Percentiles rank a stretch among this genome's conserved stretches.
Evolutionary conservation across 768 basidiomycete genomes (phyloP).

Genomic region (Phlebiopsis flavidoalba): DNA sequence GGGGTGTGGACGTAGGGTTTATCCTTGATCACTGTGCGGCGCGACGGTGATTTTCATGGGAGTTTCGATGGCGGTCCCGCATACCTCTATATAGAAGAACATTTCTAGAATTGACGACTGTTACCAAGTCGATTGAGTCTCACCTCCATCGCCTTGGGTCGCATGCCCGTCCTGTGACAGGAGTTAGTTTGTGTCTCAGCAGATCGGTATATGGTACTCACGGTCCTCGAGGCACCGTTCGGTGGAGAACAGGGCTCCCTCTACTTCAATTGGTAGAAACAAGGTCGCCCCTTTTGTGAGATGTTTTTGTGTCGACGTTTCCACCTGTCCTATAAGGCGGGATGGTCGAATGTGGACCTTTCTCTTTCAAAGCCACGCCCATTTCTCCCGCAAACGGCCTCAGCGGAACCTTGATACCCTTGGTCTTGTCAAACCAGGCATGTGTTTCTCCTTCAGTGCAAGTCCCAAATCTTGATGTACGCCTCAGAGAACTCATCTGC

Average conservation of each 20-base stretch:
- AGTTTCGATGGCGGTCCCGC: slow-evolving; percentile 62
- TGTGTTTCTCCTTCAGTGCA: slow-evolving; percentile 24
- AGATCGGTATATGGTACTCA: slow-evolving; percentile 22
- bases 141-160: slow-evolving; percentile 63
- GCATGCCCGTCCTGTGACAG: slow-evolving; percentile 58
- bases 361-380: slow-evolving; percentile 49
- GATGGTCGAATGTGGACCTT: slow-evolving; percentile 54
- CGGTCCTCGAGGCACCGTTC: too few relatives aligned
- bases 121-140: slow-evolving; percentile 12
- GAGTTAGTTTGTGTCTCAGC: not conserved
- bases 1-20: slow-evolving; percentile 54
- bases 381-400: slow-evolving; percentile 61
- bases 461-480: slow-evolving; percentile 51
- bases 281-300: slow-evolving; percentile 49
- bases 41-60: slow-evolving; percentile 51
- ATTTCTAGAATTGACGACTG: not conserved
- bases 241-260: slow-evolving; percentile 56
- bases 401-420: slow-evolving; percentile 45
- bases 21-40: slow-evolving; percentile 53
- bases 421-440: slow-evolving; percentile 47
- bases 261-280: slow-evolving; percentile 53
- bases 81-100: not conserved
- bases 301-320: slow-evolving; percentile 58
- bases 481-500: slow-evolving; percentile 47
- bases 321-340: slow-evolving; percentile 60